phyloP scores from a whole-genome alignment of 306 rosid species.

The Trifolium subterraneum region DNA sequence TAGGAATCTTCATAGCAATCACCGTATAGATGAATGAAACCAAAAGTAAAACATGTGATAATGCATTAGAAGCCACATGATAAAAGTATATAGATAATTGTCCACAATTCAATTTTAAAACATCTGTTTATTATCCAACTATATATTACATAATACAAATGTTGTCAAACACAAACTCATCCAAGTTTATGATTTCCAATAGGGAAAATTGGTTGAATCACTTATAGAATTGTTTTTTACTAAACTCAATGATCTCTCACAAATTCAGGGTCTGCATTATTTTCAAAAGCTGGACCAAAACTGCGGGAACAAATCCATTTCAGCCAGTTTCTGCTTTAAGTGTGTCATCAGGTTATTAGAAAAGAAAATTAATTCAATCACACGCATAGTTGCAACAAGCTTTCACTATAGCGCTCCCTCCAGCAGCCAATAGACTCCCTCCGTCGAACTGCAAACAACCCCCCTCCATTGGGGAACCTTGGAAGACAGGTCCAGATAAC shows the following conservation, averaged over 20 bases:
- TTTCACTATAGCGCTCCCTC: background rate
- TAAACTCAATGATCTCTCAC: background rate
- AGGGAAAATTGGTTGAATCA: background rate
- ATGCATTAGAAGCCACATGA: background rate
- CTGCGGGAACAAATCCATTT: background rate
- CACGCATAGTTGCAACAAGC: background rate
- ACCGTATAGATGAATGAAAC: slow-evolving; percentile 1
- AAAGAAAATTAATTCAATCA: background rate
- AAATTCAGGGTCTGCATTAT: background rate
- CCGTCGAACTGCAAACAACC: background rate
- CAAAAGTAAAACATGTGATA: background rate
- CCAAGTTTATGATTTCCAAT: background rate
- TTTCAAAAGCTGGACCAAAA: background rate
- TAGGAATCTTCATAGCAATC: slow-evolving; percentile 1
- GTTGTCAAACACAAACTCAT: background rate
- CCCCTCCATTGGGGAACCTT: background rate
- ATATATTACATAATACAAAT: background rate
- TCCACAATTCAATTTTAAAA: background rate
- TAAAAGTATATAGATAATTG: background rate
- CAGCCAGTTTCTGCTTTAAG: background rate
- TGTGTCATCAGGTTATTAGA: background rate
- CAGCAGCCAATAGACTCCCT: background rate
- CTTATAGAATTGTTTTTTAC: background rate
- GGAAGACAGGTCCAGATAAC: background rate
- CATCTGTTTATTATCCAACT: background rate